phyloP scores from a whole-genome alignment of 2,329 filamentous ascomycete species.

The Alternaria infectoria region DNA sequence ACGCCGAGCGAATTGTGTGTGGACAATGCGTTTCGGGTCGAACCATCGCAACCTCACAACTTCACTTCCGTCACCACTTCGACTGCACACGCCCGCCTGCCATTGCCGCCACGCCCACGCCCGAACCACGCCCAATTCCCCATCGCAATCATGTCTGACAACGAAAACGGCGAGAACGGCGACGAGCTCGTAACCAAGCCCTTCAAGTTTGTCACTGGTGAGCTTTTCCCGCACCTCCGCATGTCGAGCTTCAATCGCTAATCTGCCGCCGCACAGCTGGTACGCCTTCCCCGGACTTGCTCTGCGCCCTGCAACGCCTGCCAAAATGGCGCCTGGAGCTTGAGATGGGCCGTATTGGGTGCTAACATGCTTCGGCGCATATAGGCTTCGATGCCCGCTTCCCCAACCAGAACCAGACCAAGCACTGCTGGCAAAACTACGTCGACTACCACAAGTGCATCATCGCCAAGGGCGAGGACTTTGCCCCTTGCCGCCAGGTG shows the following conservation, averaged over 20 bases:
- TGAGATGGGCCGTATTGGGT: constrained; percentile 9
- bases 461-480: constrained; percentile 97
- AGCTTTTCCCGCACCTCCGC: constrained; percentile 48
- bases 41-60: constrained; percentile 41
- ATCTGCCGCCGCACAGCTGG: constrained; percentile 45
- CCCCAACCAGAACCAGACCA: constrained; percentile 96
- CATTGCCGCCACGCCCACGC: constrained; percentile 36
- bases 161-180: constrained; percentile 54
- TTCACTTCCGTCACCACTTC: constrained; percentile 38
- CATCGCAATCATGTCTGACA: constrained; percentile 81
- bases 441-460: constrained; percentile 99
- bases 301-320: constrained; percentile 7
- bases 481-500: constrained; percentile 96
- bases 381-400: constrained; percentile 98
- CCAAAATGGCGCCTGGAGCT: not conserved
- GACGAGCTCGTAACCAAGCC: constrained; percentile 94
- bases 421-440: constrained; percentile 99
- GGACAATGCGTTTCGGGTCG: constrained; percentile 44
- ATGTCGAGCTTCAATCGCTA: constrained; percentile 33
- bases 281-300: constrained; percentile 37
- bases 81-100: constrained; percentile 28
- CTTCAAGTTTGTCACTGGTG: constrained; percentile 99
- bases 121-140: constrained; percentile 22
- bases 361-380: constrained; percentile 30
- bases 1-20: constrained; percentile 42